These are phyloP conservation scores for Phytophthora chlamydospora DNA, from an alignment of 352 stramenopile genomes.

Conservation along the genomic window DNA sequence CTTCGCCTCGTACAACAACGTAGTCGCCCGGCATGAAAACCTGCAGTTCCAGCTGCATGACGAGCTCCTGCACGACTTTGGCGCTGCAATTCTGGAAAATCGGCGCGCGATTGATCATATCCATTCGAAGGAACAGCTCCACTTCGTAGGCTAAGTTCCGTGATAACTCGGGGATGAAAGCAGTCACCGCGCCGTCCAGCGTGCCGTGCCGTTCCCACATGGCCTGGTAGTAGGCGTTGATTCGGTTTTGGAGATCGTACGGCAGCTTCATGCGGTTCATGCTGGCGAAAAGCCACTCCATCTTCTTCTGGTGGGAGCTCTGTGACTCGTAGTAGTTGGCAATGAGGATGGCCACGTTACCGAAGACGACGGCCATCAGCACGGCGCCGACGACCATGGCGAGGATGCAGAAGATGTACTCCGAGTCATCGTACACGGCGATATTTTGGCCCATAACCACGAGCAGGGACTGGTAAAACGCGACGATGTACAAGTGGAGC, in stretches of 20 bases:
- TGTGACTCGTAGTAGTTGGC: slow-evolving; percentile 88
- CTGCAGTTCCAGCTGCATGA: slow-evolving; percentile 83
- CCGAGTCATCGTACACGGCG: slow-evolving; percentile 60
- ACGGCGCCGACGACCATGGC: slow-evolving; percentile 77
- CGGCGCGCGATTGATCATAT: slow-evolving; percentile 88
- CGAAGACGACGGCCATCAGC: slow-evolving; percentile 87
- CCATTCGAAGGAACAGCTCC: slow-evolving; percentile 82
- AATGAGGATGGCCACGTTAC: slow-evolving; percentile 86
- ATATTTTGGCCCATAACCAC: slow-evolving; percentile 86
- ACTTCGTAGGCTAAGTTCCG: slow-evolving; percentile 86
- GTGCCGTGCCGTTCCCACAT: slow-evolving; percentile 89
- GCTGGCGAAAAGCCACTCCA: slow-evolving; percentile 86
- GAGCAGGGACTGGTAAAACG: slow-evolving; percentile 73
- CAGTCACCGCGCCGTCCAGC: slow-evolving; percentile 72
- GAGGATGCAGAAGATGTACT: slow-evolving; percentile 78
- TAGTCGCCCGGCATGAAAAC: slow-evolving; percentile 90
- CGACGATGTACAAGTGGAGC: slow-evolving; percentile 61
- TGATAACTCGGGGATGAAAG: slow-evolving; percentile 82
- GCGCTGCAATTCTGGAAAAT: slow-evolving; percentile 85
- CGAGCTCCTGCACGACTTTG: slow-evolving; percentile 85
- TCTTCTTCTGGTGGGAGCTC: slow-evolving; percentile 86
- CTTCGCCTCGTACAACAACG: slow-evolving; percentile 78
- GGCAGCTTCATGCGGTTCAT: slow-evolving; percentile 86
- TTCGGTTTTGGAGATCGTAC: slow-evolving; percentile 78
- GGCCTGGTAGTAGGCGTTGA: slow-evolving; percentile 87